phyloP scores from a whole-genome alignment of 1,139 yeast genomes.

The Debaryomyces subglobosus region DNA sequence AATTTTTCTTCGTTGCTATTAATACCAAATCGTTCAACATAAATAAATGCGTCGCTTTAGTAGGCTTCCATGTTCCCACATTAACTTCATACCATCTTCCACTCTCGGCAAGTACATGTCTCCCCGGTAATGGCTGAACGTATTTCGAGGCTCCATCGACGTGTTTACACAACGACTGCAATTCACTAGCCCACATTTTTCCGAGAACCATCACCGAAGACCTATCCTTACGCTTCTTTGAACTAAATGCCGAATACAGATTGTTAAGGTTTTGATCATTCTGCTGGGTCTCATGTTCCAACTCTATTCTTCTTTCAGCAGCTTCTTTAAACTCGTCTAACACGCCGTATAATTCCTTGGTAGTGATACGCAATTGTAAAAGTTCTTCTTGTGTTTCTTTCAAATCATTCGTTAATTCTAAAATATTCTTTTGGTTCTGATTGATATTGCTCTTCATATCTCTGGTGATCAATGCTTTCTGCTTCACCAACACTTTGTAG shows the following conservation, averaged over 20 bases:
- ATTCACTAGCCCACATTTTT: constrained; percentile 78
- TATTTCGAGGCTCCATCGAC: constrained; percentile 91
- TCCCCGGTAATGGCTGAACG: constrained; percentile 74
- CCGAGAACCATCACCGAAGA: constrained; percentile 74
- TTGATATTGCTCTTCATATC: constrained; percentile 70
- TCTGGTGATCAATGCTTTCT: constrained; percentile 57
- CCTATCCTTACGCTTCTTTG: constrained; percentile 49
- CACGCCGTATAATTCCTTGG: constrained; percentile 64
- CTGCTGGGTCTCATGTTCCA: constrained; percentile 28
- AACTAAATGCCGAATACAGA: constrained; percentile 2
- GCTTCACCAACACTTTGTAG: constrained; percentile 56
- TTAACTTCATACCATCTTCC: constrained; percentile 88
- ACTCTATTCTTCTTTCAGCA: constrained; percentile 61
- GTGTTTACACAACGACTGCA: constrained; percentile 71
- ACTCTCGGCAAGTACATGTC: constrained; percentile 81
- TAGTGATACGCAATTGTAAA: constrained; percentile 58
- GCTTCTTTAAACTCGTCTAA: constrained; percentile 68
- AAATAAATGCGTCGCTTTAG: constrained; percentile 76
- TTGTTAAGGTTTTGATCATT: constrained; percentile 10
- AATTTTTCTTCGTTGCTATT: constrained; percentile 66
- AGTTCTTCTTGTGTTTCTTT: constrained; percentile 66
- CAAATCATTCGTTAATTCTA: constrained; percentile 68
- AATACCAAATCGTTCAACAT: constrained; percentile 77
- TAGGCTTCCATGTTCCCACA: constrained; percentile 82
- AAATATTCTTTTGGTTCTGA: constrained; percentile 72